Evolutionary conservation across 2,329 filamentous ascomycete genomes (phyloP), one percentile per base, ranked within the genome.

Genomic region (Fusarium hainanense): DNA sequence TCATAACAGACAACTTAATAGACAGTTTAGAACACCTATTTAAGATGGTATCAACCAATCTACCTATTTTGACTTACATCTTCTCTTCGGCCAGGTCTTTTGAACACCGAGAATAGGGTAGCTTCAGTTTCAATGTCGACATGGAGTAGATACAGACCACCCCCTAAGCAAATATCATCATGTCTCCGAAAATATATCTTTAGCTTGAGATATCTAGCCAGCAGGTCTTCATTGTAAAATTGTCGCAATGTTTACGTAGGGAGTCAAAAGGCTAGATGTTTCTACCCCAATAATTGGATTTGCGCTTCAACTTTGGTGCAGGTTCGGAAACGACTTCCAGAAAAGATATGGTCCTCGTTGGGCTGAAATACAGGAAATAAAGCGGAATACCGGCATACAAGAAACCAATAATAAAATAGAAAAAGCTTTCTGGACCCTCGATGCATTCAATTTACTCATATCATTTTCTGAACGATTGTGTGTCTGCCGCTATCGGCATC

Each of bases 401-500:
- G n/a, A 25, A 27, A 11, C 7, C 13, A 51, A 23, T 4, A 18
- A 4, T 9, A 9, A 7, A 30, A 20, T 6, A 20, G n/a, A 28
- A 37, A 51, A 43, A 10, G 11, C 57, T 43, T 23, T 43, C 14
- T 43, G 10, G 48, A 40, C 18, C 34, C 49, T 27, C 28, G 13
- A 43, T 21, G 21, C 34, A 18, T 49, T 20, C 18, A 27, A 20
- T 51, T 25, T 25, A 51, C 20, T 41, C 30, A n/a, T 34, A 28
- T 37, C 44, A 59, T 58, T 59, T 61, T 42, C 43, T 48, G 7
- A 27, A 30, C 42, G 34, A 25, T 21, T 11, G 25, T 63, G 60
- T 48, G 48, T 57, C 32, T 63, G 50, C 61, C 58, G 50, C 58
- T 63, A 63, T 63, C 59, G 58, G 43, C 30, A 57, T 63, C 61